Base-by-base conservation (phyloP, 2,329 filamentous ascomycete genomes). In the Celoporthe dispersa region DNA sequence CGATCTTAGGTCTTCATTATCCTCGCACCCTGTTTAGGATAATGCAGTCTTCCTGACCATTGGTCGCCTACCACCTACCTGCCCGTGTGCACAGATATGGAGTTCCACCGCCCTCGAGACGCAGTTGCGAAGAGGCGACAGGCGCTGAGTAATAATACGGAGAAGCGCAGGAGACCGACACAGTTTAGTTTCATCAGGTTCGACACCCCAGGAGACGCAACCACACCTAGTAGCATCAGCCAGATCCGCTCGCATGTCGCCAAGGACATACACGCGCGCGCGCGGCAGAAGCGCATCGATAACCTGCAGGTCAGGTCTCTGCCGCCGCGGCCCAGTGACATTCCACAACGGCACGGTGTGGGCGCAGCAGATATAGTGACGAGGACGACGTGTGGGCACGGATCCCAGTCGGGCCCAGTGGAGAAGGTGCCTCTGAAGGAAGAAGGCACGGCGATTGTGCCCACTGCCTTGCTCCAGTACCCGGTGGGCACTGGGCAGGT, bases 201-300 rank as follows among this genome's bases (percentile, higher is more conserved):
- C 14, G 31, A 41, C 19, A 11, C 4, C 25, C 37, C 59, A n/a
- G 33, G n/a, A 25, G 33, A 61, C 9, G 33, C 59, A 22, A 2
- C 37, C 60, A 63, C 37, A 2, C 28, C 60, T 8, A 8, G 16
- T 8, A 63, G 22, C 37, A 22, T 63, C 7, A 22, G 37, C 37
- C 60, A 28, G 60, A 41, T 63, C 60, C 60, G 60, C 9, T 63
- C 60, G n/a, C 60, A 63, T 44, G 60, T 63, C 4, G 60, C 60
- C 2, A 63, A 28, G 25, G 60, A 63, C 37, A 25, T 41, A 41
- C 60, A 63, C 37, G 60, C 60, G 37, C 60, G 60, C 6, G 37
- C 60, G n/a, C 60, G 60, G 31, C 35, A 44, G n/a, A 63, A 41
- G 37, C 60, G 60, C 37, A 63, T 63, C 60, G 60, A 63, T n/a